Evolutionary conservation across 2,329 filamentous ascomycete genomes (phyloP), one percentile per base, ranked within the genome.

Genomic region (Nakataea oryzae): DNA sequence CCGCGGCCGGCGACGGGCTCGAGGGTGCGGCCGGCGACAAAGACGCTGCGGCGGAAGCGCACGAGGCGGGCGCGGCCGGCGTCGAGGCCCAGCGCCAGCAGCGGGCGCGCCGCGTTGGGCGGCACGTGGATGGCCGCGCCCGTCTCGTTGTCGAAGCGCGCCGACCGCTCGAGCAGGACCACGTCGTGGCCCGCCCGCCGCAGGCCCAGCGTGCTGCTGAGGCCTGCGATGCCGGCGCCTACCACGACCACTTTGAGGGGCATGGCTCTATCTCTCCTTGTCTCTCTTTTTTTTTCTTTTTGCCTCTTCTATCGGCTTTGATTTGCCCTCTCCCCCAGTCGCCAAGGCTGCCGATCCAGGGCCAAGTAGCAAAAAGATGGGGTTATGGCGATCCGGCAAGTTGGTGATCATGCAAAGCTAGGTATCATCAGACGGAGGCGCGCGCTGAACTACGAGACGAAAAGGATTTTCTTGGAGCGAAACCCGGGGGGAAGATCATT

Each of bases 201-300:
- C 32, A 75, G 70, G 1, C 72, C 66, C 47, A 72, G 68, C 54
- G 72, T 71, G 5, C 73, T 69, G 0, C 70, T 66, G 26, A 76
- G 71, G 29, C 74, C 74, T 12, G 72, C 71, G 29, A 75, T 74
- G 30, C 74, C 74, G 24, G 70, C 74, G n/a, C 74, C 74, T 21
- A 73, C 68, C 11, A 76, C 66, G 54, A 71, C 62, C 26, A 72
- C 65, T 32, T 71, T 62, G 66, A 65, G 34, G 3, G 41, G 9
- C 58, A 59, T 59, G 9, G 7, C 14, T 59, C n/a, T 50, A 8
- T n/a, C n/a, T 32, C 13, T 32, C 13, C 13, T 11, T 32, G 9
- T 2, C 13, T 30, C 30, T 30, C 6, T 11, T 30, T 30, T 30
- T 32, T 12, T 32, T 32, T n/a, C n/a, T 50, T 8, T 8, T 50